These are phyloP conservation scores for Mycena latifolia DNA, from an alignment of 768 basidiomycete species.

Conservation along the genomic window DNA sequence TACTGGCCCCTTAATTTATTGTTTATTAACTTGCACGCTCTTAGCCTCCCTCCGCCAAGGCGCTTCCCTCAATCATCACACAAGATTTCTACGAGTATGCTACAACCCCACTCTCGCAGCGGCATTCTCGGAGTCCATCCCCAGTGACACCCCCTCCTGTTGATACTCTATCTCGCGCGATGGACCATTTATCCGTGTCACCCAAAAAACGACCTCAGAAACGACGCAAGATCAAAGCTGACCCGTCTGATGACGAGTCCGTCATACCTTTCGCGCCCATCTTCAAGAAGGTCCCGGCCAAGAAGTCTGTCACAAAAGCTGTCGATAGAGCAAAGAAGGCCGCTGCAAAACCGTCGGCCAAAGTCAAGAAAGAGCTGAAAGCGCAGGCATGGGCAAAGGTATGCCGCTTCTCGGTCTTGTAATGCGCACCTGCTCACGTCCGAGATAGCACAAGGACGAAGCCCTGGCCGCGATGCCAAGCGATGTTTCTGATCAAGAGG, in stretches of 20 bases:
- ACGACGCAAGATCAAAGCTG: not conserved
- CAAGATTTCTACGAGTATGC: not conserved
- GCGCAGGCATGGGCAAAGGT: not conserved
- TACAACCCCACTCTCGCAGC: not conserved
- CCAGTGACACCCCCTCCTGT: not conserved
- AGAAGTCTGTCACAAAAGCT: not conserved
- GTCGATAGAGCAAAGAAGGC: not conserved
- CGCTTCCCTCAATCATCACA: not conserved
- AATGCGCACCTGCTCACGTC: no score
- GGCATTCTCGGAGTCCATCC: not conserved
- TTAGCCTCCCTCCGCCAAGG: not conserved
- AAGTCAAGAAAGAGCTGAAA: not conserved
- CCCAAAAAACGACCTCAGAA: not conserved
- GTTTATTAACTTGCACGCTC: no score
- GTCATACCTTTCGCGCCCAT: not conserved
- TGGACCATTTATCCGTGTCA: slow-evolving; percentile 1
- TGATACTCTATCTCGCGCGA: not conserved
- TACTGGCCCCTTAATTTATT: no score
- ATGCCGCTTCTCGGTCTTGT: not conserved
- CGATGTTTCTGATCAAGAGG: not conserved
- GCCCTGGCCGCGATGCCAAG: not conserved
- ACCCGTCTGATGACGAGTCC: not conserved
- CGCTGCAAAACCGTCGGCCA: not conserved
- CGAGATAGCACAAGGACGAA: not conserved
- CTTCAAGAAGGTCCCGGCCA: not conserved